These are phyloP conservation scores for Aotearoamyces nothofagi DNA, from an alignment of 2,329 filamentous ascomycete species.

Conservation along the genomic window DNA sequence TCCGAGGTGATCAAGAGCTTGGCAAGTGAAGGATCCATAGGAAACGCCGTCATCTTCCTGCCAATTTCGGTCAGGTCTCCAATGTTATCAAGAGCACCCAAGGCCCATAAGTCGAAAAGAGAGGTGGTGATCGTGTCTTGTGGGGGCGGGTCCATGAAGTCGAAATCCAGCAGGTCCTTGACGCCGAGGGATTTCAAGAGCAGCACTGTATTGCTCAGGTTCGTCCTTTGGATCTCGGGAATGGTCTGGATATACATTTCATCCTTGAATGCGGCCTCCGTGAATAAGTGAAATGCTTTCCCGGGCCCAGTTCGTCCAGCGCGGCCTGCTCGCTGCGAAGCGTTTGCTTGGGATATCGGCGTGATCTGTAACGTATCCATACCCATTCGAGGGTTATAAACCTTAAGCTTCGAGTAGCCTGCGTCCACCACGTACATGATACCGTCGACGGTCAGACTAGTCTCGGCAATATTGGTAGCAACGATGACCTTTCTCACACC, in stretches of 20 bases:
- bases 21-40: conserved; percentile 91
- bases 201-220: conserved; percentile 86
- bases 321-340: conserved; percentile 81
- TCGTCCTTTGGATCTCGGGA: conserved; percentile 93
- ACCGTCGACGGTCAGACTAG: conserved; percentile 91
- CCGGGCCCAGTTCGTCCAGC: conserved; percentile 90
- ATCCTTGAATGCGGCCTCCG: conserved; percentile 87
- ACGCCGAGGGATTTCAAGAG: conserved; percentile 90
- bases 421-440: conserved; percentile 99
- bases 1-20: conserved; percentile 88
- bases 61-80: conserved; percentile 82
- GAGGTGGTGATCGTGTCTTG: conserved; percentile 97
- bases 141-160: conserved; percentile 97
- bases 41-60: conserved; percentile 89
- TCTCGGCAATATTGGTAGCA: conserved; percentile 96
- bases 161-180: conserved; percentile 86
- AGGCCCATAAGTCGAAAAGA: conserved; percentile 91
- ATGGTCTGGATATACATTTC: conserved; percentile 96
- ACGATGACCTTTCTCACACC: conserved; percentile 96
- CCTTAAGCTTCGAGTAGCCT: conserved; percentile 93
- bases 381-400: conserved; percentile 97
- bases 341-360: conserved; percentile 92
- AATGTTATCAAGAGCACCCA: conserved; percentile 85
- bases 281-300: conserved; percentile 88
- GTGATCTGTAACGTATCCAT: conserved; percentile 99